phyloP scores from a whole-genome alignment of 768 basidiomycete genomes.

The Phlebiopsis flavidoalba region DNA sequence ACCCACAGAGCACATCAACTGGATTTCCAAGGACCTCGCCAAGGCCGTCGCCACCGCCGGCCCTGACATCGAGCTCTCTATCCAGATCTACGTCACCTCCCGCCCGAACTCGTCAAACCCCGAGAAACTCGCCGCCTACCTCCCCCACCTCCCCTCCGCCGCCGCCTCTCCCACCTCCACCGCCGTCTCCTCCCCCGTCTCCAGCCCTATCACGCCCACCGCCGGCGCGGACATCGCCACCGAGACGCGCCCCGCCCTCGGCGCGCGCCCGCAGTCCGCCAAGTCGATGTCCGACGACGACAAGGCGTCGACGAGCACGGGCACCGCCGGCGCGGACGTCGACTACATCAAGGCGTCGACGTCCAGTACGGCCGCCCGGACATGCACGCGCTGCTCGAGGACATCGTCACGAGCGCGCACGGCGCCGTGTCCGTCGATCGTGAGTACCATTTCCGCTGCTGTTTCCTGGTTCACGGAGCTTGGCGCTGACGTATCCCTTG shows the following conservation, averaged over 20 bases:
- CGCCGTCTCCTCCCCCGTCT: background rate
- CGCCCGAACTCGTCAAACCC: background rate
- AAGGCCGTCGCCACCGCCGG: slow-evolving; percentile 15
- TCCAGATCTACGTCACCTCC: slow-evolving; percentile 19
- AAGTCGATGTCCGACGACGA: background rate
- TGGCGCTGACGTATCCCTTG: background rate
- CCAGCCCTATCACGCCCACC: background rate
- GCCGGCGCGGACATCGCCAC: background rate
- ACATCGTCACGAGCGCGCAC: slow-evolving; percentile 16
- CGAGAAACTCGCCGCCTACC: background rate
- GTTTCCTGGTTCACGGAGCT: background rate
- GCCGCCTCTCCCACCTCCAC: background rate
- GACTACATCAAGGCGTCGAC: slow-evolving; percentile 5
- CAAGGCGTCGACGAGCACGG: slow-evolving; percentile 3
- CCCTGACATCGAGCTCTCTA: slow-evolving; percentile 15
- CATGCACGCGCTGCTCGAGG: slow-evolving; percentile 19
- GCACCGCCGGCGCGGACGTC: slow-evolving; percentile 8
- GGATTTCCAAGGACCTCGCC: slow-evolving; percentile 14
- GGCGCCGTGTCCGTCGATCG: slow-evolving; percentile 29
- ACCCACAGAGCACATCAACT: slow-evolving; percentile 19
- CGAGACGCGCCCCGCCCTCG: background rate
- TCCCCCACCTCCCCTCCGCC: background rate
- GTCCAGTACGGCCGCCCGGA: slow-evolving; percentile 20
- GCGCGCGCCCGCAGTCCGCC: background rate
- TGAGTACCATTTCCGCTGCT: slow-evolving; percentile 10